Percentiles rank a stretch among this genome's conserved stretches.
Evolutionary conservation across 352 stramenopile genomes (phyloP).

Genomic region (Phytopythium sindhum): DNA sequence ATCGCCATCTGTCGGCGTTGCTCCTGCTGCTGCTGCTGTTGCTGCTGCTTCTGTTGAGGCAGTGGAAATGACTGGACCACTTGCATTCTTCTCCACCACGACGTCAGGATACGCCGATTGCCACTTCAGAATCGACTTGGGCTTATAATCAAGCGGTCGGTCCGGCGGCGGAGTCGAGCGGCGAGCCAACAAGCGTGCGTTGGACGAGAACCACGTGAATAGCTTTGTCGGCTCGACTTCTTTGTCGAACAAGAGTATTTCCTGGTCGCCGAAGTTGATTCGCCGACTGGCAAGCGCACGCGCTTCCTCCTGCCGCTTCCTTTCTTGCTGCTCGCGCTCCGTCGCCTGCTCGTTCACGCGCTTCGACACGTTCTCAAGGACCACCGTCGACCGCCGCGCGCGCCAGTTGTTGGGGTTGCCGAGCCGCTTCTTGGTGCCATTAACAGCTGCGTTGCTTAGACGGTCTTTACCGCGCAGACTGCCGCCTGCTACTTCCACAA

Average conservation of each 20-base stretch:
- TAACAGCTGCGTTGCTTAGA: slow-evolving; percentile 30
- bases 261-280: slow-evolving; percentile 24
- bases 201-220: slow-evolving; percentile 7
- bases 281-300: slow-evolving; percentile 25
- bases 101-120: slow-evolving; percentile 2
- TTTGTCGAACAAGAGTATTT: slow-evolving; percentile 29
- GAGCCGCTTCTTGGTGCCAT: slow-evolving; percentile 24
- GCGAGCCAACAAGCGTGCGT: background rate
- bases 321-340: slow-evolving; percentile 15
- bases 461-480: slow-evolving; percentile 35
- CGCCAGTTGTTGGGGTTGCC: slow-evolving; percentile 38
- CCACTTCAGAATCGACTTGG: slow-evolving; percentile 8
- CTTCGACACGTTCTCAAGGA: slow-evolving; percentile 38
- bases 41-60: background rate
- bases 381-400: slow-evolving; percentile 44
- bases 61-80: background rate
- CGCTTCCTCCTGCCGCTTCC: slow-evolving; percentile 16
- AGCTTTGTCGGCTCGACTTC: slow-evolving; percentile 35
- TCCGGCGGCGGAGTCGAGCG: background rate
- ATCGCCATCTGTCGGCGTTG: background rate
- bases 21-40: background rate
- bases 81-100: background rate
- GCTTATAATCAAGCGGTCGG: background rate
- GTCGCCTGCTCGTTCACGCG: slow-evolving; percentile 26
- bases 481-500: slow-evolving; percentile 9